Evolutionary conservation across 257 asterid species (phyloP).

Genomic region (Haberlea rhodopensis): DNA sequence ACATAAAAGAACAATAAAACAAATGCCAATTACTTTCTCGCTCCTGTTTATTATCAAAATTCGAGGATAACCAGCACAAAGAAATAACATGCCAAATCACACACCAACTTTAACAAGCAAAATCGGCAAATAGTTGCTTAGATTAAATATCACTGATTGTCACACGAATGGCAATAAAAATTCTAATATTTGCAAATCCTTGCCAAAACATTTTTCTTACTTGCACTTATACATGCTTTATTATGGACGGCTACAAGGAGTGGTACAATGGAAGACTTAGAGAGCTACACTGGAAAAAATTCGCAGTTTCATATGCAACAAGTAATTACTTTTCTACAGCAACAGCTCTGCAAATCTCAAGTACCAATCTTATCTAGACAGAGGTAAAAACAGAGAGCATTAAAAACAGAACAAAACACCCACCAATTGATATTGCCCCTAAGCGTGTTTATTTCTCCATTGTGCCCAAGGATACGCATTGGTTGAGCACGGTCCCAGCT

Average conservation of each 20-base stretch:
- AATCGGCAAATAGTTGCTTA: neutral
- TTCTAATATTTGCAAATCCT: neutral
- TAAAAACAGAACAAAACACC: slow-evolving; percentile 22
- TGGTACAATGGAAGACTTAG: slow-evolving; percentile 6
- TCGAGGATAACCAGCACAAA: neutral
- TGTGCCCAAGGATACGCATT: slow-evolving; percentile 98
- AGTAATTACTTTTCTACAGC: neutral
- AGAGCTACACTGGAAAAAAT: neutral
- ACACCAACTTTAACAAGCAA: neutral
- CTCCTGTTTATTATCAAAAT: neutral
- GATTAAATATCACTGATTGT: neutral
- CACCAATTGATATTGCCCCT: slow-evolving; percentile 97
- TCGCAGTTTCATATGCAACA: neutral
- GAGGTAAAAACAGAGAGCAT: neutral
- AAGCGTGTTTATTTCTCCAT: slow-evolving; percentile 97
- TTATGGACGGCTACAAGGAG: neutral
- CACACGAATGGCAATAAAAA: neutral
- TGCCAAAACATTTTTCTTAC: neutral
- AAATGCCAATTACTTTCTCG: slow-evolving; percentile 9
- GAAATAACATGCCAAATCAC: neutral
- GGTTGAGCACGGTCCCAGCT: slow-evolving; percentile 99
- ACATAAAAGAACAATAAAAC: slow-evolving; percentile 18
- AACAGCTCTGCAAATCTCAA: neutral
- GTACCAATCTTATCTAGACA: neutral
- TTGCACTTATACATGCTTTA: neutral